phyloP scores from a whole-genome alignment of 2,329 filamentous ascomycete species.

The Tolypocladium ophioglossoides region DNA sequence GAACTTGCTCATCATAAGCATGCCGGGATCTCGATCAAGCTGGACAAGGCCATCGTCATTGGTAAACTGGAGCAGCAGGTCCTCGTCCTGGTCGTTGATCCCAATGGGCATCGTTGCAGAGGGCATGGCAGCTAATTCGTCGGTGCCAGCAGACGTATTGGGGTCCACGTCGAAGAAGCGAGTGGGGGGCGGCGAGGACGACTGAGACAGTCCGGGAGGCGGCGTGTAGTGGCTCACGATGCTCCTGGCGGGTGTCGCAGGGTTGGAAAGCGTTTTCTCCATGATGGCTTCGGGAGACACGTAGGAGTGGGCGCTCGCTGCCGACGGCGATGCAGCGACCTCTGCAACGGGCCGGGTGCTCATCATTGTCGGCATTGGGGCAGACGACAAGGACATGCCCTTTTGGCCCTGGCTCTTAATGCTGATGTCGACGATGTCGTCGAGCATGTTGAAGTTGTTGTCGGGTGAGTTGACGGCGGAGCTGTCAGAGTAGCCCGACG shows the following conservation, averaged over 20 bases:
- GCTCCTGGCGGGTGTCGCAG: slow-evolving; percentile 40
- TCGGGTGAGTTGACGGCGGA: slow-evolving; percentile 43
- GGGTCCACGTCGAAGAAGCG: slow-evolving; percentile 37
- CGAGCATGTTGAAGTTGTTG: slow-evolving; percentile 34
- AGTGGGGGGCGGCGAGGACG: slow-evolving; percentile 43
- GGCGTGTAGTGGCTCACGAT: slow-evolving; percentile 42
- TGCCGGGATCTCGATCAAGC: slow-evolving; percentile 33
- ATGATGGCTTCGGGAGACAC: slow-evolving; percentile 36
- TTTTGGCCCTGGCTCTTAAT: slow-evolving; percentile 7
- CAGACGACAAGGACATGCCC: slow-evolving; percentile 33
- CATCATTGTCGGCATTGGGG: slow-evolving; percentile 26
- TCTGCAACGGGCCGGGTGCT: slow-evolving; percentile 21
- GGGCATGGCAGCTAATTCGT: slow-evolving; percentile 19
- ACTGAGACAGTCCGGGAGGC: slow-evolving; percentile 50
- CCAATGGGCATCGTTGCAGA: slow-evolving; percentile 18
- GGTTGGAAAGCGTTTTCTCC: slow-evolving; percentile 24
- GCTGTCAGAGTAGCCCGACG: slow-evolving; percentile 46
- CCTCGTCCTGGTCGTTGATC: slow-evolving; percentile 31
- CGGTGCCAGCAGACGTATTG: slow-evolving; percentile 19
- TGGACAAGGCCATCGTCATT: slow-evolving; percentile 30
- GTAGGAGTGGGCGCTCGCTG: slow-evolving; percentile 28
- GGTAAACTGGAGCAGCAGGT: slow-evolving; percentile 32
- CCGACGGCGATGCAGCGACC: slow-evolving; percentile 28
- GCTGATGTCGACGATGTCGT: slow-evolving; percentile 37
- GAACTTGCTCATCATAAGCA: slow-evolving; percentile 42